Evolutionary conservation across 805 yeast species (phyloP).

Genomic region (Sugiyamaella smithiae): DNA sequence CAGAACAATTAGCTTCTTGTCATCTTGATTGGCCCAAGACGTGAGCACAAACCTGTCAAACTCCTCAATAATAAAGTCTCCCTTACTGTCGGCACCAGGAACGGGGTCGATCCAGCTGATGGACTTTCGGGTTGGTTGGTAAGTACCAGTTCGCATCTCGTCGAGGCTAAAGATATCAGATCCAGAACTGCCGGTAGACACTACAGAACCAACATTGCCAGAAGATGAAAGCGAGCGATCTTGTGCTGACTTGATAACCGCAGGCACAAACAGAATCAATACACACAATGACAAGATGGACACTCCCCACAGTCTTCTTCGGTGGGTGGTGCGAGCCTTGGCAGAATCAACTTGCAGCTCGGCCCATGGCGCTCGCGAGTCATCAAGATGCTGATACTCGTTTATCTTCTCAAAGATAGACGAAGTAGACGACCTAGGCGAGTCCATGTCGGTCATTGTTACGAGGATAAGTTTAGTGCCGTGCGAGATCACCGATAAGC

Average conservation of each 20-base stretch:
- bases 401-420: slow-evolving; percentile 21
- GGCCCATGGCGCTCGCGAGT: not conserved
- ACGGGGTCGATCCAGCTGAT: slow-evolving; percentile 70
- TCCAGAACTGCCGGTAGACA: slow-evolving; percentile 17
- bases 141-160: slow-evolving; percentile 53
- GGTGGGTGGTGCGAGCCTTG: not conserved
- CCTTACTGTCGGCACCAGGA: slow-evolving; percentile 55
- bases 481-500: not conserved
- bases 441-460: not conserved
- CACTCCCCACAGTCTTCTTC: not conserved
- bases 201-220: not conserved
- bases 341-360: not conserved
- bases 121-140: slow-evolving; percentile 49
- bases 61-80: slow-evolving; percentile 57
- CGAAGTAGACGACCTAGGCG: slow-evolving; percentile 22
- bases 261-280: slow-evolving; percentile 8
- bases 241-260: slow-evolving; percentile 7
- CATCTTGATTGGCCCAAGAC: slow-evolving; percentile 37
- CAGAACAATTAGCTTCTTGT: slow-evolving; percentile 12
- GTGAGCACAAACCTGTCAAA: slow-evolving; percentile 42
- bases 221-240: not conserved
- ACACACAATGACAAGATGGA: not conserved
- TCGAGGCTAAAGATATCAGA: slow-evolving; percentile 37
- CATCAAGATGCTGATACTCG: slow-evolving; percentile 1
- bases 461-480: not conserved